Base-by-base conservation (phyloP, 2,329 filamentous ascomycete species). In the Ascomycota sp. region DNA sequence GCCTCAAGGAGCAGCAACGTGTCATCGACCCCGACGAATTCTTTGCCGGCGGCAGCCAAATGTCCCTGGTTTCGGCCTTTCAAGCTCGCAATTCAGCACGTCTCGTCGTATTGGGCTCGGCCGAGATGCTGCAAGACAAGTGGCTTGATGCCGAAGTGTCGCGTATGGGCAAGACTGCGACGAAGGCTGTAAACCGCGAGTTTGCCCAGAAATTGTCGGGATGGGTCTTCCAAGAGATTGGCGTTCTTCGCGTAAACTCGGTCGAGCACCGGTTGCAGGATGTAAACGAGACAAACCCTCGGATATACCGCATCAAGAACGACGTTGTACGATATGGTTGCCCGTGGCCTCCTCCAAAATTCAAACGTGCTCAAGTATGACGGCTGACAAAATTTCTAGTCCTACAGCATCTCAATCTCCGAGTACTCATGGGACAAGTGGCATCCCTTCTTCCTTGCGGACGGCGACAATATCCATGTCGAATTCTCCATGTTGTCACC, bases 401-500 rank as follows among this genome's bases (percentile, higher is more conserved):
- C 76, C 40, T 93, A 84, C 62, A 68, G 66, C 48, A 86, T 95
- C 50, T 84, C 86, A 41, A 48, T 98, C 35, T 92, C 84, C 24
- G 83, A 93, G 55, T 92, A 82, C 54, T 57, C 58, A 33, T 73
- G 72, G 59, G 71, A 80, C 52, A 68, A 72, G 49, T 91, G 75
- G 62, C 57, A 61, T 6, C 78, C 84, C 31, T 93, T 83, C 57
- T 61, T 61, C 29, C 61, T 78, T 13, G 73, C 81, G 16, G 49
- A 64, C 7, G 63, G 58, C 40, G 89, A 98, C 51, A 65, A 62
- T 25, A 51, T 98, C 27, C 89, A 98, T 56, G 79, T 98, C 40
- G 89, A 98, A 56, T 93, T 95, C 64, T 84, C 75, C 60, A 98
- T 95, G 89, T 76, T 98, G 32, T 93, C 86, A 2, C 86, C 89